These are phyloP conservation scores for Obba rivulosa DNA, from an alignment of 768 basidiomycete genomes.

Conservation along the genomic window DNA sequence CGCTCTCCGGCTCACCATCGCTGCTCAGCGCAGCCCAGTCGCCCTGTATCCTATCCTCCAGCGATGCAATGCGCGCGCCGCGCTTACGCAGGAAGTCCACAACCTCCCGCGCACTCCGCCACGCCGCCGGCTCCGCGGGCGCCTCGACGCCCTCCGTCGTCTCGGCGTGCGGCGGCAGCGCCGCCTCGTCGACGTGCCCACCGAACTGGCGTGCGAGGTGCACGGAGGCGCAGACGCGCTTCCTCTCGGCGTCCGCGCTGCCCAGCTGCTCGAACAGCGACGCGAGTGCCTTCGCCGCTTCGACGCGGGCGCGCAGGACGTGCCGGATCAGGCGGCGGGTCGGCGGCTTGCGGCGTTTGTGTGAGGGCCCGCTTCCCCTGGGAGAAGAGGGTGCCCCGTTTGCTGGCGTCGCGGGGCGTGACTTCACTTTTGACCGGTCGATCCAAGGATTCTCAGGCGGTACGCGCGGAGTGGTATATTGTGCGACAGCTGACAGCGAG, in stretches of 20 bases:
- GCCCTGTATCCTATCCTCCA: constrained; percentile 42
- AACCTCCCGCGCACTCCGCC: constrained; percentile 68
- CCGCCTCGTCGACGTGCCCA: constrained; percentile 30
- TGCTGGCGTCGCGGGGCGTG: constrained; percentile 16
- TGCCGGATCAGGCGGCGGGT: constrained; percentile 84
- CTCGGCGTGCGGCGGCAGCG: constrained; percentile 18
- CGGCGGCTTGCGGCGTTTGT: constrained; percentile 46
- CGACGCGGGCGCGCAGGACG: constrained; percentile 79
- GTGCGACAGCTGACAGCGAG: constrained; percentile 63
- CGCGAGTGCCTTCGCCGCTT: constrained; percentile 74
- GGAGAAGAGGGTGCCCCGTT: constrained; percentile 17
- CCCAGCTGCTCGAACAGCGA: constrained; percentile 65
- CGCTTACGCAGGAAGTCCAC: constrained; percentile 59
- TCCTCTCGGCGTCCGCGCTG: constrained; percentile 30
- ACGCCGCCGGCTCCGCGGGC: constrained; percentile 32
- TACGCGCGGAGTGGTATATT: constrained; percentile 60
- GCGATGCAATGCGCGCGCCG: constrained; percentile 65
- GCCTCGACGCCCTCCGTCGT: constrained; percentile 12
- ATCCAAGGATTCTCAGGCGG: constrained; percentile 75
- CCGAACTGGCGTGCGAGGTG: constrained; percentile 44
- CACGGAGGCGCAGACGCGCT: constrained; percentile 42
- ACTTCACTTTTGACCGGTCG: constrained; percentile 36
- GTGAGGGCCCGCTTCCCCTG: constrained; percentile 8
- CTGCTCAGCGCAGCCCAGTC: constrained; percentile 72
- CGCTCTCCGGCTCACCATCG: constrained; percentile 42